Conservation (phyloP, 257 asterid genomes). For the Salvia miltiorrhiza region DNA sequence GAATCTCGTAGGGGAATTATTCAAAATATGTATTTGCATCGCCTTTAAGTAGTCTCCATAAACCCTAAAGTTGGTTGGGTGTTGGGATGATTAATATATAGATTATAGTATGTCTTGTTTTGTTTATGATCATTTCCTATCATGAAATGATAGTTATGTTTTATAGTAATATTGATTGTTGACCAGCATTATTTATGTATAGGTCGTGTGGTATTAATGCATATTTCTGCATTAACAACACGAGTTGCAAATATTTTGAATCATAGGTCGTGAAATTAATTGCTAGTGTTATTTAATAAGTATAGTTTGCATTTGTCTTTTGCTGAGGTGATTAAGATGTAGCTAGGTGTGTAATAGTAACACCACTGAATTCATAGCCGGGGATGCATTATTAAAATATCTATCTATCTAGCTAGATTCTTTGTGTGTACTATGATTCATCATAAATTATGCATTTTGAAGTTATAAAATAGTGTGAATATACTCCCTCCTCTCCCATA, state of each 20-base stretch:
- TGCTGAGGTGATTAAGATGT: neutral
- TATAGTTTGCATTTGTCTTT: conserved; percentile 19
- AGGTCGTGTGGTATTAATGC: neutral
- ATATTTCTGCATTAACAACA: no score
- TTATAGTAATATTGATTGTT: no score
- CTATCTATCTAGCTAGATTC: conserved; percentile 10
- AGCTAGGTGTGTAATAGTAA: conserved; percentile 1
- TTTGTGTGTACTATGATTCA: neutral
- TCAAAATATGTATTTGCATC: neutral
- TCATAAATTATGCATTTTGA: neutral
- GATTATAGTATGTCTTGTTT: neutral
- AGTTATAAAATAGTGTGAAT: no score
- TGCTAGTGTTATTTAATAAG: neutral
- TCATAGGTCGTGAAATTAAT: neutral
- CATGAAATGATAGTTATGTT: neutral
- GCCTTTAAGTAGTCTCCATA: neutral
- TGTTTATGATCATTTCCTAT: neutral
- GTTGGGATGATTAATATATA: neutral
- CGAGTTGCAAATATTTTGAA: no score
- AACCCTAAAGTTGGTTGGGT: neutral
- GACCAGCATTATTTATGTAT: no score
- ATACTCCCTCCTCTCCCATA: no score
- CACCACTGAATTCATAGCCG: conserved; percentile 22
- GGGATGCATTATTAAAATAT: conserved; percentile 12
- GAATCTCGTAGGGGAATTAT: neutral